Evolutionary conservation across 495 filamentous ascomycete species (phyloP).

Genomic region (Podospora sp.): DNA sequence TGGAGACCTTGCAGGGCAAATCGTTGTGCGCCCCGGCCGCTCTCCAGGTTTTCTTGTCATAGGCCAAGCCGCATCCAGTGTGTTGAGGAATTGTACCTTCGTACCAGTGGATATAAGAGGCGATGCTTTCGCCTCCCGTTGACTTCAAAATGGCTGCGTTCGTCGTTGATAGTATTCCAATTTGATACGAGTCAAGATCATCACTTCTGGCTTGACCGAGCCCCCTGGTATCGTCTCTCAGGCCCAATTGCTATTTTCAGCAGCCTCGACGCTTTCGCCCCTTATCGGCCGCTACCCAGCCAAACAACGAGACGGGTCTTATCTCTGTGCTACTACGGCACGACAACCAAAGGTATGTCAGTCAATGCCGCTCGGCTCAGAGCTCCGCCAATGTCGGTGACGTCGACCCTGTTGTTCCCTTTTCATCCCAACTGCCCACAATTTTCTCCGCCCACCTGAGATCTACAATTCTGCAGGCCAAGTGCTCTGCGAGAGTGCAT

Average conservation of each 20-base stretch:
- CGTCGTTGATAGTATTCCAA: not conserved
- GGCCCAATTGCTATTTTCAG: slow-evolving; percentile 28
- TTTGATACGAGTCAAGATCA: slow-evolving; percentile 17
- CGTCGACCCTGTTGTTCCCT: slow-evolving; percentile 1
- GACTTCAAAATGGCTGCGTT: slow-evolving; percentile 2
- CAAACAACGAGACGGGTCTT: slow-evolving; percentile 32
- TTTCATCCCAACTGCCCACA: slow-evolving; percentile 1
- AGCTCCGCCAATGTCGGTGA: slow-evolving; percentile 14
- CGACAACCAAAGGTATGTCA: not conserved
- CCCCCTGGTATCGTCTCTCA: not conserved
- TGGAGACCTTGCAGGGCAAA: not conserved
- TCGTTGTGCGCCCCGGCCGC: not conserved
- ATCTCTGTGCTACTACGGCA: slow-evolving; percentile 26
- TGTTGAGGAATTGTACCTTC: not conserved
- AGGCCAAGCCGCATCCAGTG: not conserved
- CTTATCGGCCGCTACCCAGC: slow-evolving; percentile 29
- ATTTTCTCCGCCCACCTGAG: not conserved
- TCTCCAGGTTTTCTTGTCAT: slow-evolving; percentile 16
- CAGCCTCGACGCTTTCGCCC: slow-evolving; percentile 5
- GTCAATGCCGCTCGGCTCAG: slow-evolving; percentile 10
- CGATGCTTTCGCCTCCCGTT: slow-evolving; percentile 10
- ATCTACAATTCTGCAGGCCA: not conserved
- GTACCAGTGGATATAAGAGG: slow-evolving; percentile 24
- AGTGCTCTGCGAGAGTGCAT: not conserved
- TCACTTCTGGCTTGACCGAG: not conserved